Base-by-base conservation (phyloP, 2,329 filamentous ascomycete species). In the Leptographium wingfieldii region DNA sequence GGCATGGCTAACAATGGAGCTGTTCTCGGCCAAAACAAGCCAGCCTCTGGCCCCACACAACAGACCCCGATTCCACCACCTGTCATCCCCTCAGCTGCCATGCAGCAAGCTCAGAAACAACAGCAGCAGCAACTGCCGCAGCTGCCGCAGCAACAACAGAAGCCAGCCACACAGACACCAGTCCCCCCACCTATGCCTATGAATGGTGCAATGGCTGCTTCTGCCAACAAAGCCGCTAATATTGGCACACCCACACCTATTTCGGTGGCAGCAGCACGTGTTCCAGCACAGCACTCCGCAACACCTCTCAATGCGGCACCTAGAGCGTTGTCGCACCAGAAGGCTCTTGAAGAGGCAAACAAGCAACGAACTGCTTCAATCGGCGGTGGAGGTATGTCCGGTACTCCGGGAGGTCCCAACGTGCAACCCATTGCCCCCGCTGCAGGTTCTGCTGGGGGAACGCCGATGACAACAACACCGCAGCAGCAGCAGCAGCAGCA, bases 321-420 rank as follows among this genome's bases (percentile, higher is more conserved):
- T 2, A 72, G 73, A 19, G 72, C 78, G 3, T 71, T 80, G 35
- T 77, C 73, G 33, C 77, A 80, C 66, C 76, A 77, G 19, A 77
- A 73, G 52, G 78, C 77, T n/a, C 73, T 80, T 64, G 75, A 71
- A 58, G 70, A 76, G 33, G 77, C 76, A n/a, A 78, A 76, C 63
- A 75, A 75, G 61, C 68, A 66, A 22, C 66, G 68, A 66, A 71
- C 63, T 49, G 68, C 59, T 14, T 66, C 63, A 1, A 57, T 63
- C 11, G 31, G 60, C 35, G 52, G 52, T 25, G 58, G 53, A n/a
- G 61, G 61, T 40, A 51, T 63, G 19, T 58, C 62, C 9, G 61
- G 63, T n/a, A 53, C 59, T 3, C 55, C 57, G 11, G 25, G 53
- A 35, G 55, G 51, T 29, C 31, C 53, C 11, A 29, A n/a, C 10